Evolutionary conservation across 2,329 filamentous ascomycete genomes (phyloP), one percentile per base, ranked within the genome.

Genomic region (Zasmidium citrigriseum): DNA sequence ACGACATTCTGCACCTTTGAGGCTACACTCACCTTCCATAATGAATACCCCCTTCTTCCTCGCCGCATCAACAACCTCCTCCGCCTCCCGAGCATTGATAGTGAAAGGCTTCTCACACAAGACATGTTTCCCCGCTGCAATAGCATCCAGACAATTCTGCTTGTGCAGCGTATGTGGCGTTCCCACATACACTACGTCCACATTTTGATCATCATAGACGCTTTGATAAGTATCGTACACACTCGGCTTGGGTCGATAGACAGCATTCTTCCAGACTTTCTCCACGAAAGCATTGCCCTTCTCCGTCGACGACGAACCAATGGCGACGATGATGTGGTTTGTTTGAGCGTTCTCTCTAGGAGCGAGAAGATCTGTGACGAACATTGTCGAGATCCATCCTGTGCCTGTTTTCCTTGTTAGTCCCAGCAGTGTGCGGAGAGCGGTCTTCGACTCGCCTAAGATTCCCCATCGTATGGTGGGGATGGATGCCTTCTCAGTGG

Each of bases 101-200:
- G 75, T 69, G 55, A 81, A 79, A 0, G 78, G 67, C 63, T 81
- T 81, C 59, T 81, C 78, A 58, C 79, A 80, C 0, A 81, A 68
- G 0, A 80, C 69, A 44, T 79, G 70, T 58, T 81, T 81, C 0
- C 77, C 76, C 1, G 71, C 69, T 0, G 65, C 64, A 22, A 80
- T 80, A 0, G 77, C 78, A 34, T 77, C 75, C 2, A 80, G 72
- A 25, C 74, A 77, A 55, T 78, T 76, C 27, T 74, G 68, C 59
- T 74, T 75, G 66, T 81, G 79, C 52, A 80, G 76, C 23, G 70
- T 72, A 58, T 80, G 77, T 0, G 78, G 78, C 7, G 75, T 79
- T 34, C 77, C 78, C 41, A 81, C 76, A 64, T 81, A 80, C 46
- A 81, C 67, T 18, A 77, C 74, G 57, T 81, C 78, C 22, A 80